phyloP scores from a whole-genome alignment of 345 rosid species.

The Hirschfeldia incana region DNA sequence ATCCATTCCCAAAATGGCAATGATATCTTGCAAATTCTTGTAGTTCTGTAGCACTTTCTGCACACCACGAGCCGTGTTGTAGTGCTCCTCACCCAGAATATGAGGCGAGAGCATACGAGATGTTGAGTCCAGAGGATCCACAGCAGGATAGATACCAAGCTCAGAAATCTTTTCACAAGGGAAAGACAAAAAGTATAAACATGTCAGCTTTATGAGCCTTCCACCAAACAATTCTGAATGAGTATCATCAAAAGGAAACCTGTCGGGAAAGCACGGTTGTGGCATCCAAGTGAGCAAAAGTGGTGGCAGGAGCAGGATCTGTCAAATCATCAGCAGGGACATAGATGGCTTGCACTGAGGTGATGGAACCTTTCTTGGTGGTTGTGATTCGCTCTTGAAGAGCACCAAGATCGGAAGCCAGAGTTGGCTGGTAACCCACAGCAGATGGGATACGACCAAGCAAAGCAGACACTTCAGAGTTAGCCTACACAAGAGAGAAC shows the following conservation, averaged over 20 bases:
- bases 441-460: slow-evolving; percentile 99
- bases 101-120: slow-evolving; percentile 97
- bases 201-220: background rate
- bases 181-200: background rate
- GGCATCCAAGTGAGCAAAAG: slow-evolving; percentile 99
- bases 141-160: slow-evolving; percentile 99
- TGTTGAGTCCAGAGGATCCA: slow-evolving; percentile 98
- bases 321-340: slow-evolving; percentile 99
- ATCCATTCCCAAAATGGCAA: slow-evolving; percentile 99
- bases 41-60: slow-evolving; percentile 98
- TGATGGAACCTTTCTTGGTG: slow-evolving; percentile 97
- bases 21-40: slow-evolving; percentile 97
- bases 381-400: slow-evolving; percentile 99
- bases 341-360: slow-evolving; percentile 98
- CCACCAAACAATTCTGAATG: background rate
- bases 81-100: slow-evolving; percentile 92
- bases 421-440: slow-evolving; percentile 98
- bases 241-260: slow-evolving; percentile 33
- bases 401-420: slow-evolving; percentile 99
- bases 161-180: slow-evolving; percentile 66
- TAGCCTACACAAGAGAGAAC: slow-evolving; percentile 58
- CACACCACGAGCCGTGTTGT: slow-evolving; percentile 96
- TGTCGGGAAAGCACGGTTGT: slow-evolving; percentile 97
- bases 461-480: slow-evolving; percentile 98
- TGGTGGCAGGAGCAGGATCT: slow-evolving; percentile 99